Evolutionary conservation across 306 rosid species (phyloP), one percentile per base, ranked within the genome.

Genomic region (Astragalus glycyphyllos): DNA sequence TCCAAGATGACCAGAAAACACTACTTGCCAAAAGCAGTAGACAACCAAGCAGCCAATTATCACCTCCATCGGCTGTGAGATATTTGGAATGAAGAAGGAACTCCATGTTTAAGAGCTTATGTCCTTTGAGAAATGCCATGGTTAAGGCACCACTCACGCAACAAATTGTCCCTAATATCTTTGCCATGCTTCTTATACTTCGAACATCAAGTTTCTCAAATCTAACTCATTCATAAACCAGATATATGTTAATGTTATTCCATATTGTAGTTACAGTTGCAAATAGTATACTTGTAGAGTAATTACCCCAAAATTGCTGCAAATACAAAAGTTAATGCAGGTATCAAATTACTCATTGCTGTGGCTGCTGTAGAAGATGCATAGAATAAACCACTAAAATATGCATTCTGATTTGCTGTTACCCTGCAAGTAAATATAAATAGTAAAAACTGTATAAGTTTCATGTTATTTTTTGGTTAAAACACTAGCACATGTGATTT

Each of bases 91-190:
- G 5, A 45, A 47, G 79, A 47, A 78, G 59, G 3, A 75, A 63
- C 32, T 77, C 71, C 53, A 71, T 37, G 62, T 85, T 73, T 31
- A 91, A 50, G 51, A 88, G 76, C 75, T 86, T 86, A 11, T 85
- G 85, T 35, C 97, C 97, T 72, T 89, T 86, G 1, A 88, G 38
- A 32, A 88, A 54, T 6, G 95, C 90, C 86, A 91, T 86, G 67
- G 69, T 74, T 65, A 91, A 73, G 7, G 97, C 89, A 63, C 96
- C 97, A 62, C 84, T 40, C 0, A 88, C 96, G 5, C 96, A 91
- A 50, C 83, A 14, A 45, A 72, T 7, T 34, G 92, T 88, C 46
- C 97, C 97, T 32, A 83, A 4, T 38, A 91, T 82, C 65, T 85
- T 88, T 5, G 96, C 86, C 7, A 54, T 20, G 42, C 90, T 80